Evolutionary conservation across 2,329 filamentous ascomycete genomes (phyloP).

Genomic region (Ceratocystis ficicola): DNA sequence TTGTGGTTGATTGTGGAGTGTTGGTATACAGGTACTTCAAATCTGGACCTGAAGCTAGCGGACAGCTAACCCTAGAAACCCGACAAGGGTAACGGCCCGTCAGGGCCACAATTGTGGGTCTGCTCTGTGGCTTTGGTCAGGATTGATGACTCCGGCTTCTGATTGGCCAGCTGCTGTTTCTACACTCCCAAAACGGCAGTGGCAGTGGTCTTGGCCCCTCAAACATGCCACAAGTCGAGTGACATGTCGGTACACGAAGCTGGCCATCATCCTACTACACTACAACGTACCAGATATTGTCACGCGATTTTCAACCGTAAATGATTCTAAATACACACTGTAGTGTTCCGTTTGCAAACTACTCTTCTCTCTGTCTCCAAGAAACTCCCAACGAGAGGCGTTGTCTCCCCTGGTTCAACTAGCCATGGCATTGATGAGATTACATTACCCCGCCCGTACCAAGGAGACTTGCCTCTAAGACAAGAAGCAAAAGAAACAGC

Average conservation of each 20-base stretch:
- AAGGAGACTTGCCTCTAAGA: neutral
- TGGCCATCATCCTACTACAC: slow-evolving; percentile 3
- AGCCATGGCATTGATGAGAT: neutral
- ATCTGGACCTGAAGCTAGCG: neutral
- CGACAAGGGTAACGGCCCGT: neutral
- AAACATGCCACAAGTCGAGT: slow-evolving; percentile 11
- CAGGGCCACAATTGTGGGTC: slow-evolving; percentile 8
- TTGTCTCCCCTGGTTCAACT: neutral
- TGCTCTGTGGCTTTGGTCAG: neutral
- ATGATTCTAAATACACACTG: neutral
- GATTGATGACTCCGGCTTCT: neutral
- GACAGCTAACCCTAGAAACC: neutral
- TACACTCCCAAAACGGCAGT: neutral
- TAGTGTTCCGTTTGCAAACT: slow-evolving; percentile 3
- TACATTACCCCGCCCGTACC: slow-evolving; percentile 1
- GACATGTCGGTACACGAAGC: slow-evolving; percentile 6
- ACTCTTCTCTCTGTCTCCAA: neutral
- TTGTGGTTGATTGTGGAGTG: slow-evolving; percentile 6
- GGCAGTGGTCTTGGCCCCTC: neutral
- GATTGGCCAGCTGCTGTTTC: neutral
- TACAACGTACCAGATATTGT: neutral
- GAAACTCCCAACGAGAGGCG: neutral
- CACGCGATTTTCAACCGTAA: slow-evolving; percentile 4
- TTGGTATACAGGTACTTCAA: neutral
- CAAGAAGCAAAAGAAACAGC: neutral